Percentiles rank a stretch among this genome's conserved stretches.
These are phyloP conservation scores for Aspergillus sp. DNA, from an alignment of 2,329 filamentous ascomycete species.

Conservation along the genomic window DNA sequence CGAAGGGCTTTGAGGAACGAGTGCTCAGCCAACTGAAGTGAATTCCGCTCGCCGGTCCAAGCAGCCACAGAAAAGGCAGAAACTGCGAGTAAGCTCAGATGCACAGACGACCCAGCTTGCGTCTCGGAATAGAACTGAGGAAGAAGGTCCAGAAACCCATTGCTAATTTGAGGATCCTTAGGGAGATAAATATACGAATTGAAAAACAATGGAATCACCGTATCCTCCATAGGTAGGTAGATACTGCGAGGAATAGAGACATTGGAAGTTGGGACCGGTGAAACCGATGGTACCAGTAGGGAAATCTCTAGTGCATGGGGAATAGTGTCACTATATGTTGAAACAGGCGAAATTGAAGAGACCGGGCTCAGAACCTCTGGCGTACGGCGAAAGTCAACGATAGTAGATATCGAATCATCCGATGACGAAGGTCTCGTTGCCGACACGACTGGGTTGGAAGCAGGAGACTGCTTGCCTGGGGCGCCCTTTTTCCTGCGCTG, in stretches of 20 bases:
- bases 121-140: constrained; percentile 16
- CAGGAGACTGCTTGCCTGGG: not conserved
- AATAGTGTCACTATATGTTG: not conserved
- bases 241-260: constrained; percentile 9
- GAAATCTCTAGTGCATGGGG: not conserved
- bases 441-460: not conserved
- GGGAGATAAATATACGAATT: constrained; percentile 23
- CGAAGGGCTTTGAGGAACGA: constrained; percentile 19
- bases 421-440: not conserved
- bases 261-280: not conserved
- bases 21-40: constrained; percentile 16
- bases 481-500: constrained; percentile 6
- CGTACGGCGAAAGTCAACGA: not conserved
- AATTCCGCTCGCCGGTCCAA: constrained; percentile 20
- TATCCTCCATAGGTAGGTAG: constrained; percentile 19
- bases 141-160: constrained; percentile 24
- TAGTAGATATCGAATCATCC: not conserved
- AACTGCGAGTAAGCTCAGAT: constrained; percentile 19
- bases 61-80: constrained; percentile 23
- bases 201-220: constrained; percentile 21
- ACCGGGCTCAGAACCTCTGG: not conserved
- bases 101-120: constrained; percentile 14
- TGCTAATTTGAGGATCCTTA: constrained; percentile 17
- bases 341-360: not conserved
- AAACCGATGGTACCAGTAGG: not conserved